A percentile compares a stretch with the other conserved stretches of the same genome.
phyloP scores from a whole-genome alignment of 2,329 filamentous ascomycete genomes.

The Mycosphaerella sp. region DNA sequence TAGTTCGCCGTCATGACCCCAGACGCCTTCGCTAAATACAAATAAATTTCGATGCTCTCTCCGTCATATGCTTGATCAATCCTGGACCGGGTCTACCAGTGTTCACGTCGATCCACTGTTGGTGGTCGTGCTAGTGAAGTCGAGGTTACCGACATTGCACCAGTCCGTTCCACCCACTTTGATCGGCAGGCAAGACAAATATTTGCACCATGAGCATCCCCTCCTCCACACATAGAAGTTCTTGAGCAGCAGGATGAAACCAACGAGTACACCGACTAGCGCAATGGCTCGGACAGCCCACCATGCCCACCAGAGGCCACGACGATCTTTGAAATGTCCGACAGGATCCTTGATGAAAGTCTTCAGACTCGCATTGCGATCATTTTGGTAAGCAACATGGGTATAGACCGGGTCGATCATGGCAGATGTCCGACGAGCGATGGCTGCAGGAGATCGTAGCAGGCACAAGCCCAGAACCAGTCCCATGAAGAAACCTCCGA shows the following conservation, averaged over 20 bases:
- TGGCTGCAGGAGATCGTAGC: conserved; percentile 74
- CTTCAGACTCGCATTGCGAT: conserved; percentile 30
- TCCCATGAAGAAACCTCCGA: conserved; percentile 92
- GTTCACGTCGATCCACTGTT: conserved; percentile 16
- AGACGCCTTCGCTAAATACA: conserved; percentile 7
- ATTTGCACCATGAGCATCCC: conserved; percentile 88
- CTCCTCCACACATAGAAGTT: conserved; percentile 82
- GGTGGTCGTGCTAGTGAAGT: conserved; percentile 29
- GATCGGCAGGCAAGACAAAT: conserved; percentile 77
- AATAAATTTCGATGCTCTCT: not conserved
- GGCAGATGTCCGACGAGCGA: conserved; percentile 25
- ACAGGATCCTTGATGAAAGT: conserved; percentile 47
- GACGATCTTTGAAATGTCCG: conserved; percentile 85
- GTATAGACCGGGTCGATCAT: conserved; percentile 19
- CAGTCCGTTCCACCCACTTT: conserved; percentile 48
- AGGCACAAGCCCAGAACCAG: conserved; percentile 79
- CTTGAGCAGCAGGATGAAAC: conserved; percentile 78
- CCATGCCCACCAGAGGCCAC: conserved; percentile 96
- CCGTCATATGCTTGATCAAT: not conserved
- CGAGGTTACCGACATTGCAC: conserved; percentile 51
- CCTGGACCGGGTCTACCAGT: conserved; percentile 7
- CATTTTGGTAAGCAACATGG: conserved; percentile 15
- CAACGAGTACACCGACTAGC: conserved; percentile 72
- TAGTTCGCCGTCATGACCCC: not conserved
- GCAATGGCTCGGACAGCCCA: conserved; percentile 79